A percentile compares a stretch with the other conserved stretches of the same genome.
phyloP scores from a whole-genome alignment of 805 yeast genomes.

The Saccharomycopsis capsularis region DNA sequence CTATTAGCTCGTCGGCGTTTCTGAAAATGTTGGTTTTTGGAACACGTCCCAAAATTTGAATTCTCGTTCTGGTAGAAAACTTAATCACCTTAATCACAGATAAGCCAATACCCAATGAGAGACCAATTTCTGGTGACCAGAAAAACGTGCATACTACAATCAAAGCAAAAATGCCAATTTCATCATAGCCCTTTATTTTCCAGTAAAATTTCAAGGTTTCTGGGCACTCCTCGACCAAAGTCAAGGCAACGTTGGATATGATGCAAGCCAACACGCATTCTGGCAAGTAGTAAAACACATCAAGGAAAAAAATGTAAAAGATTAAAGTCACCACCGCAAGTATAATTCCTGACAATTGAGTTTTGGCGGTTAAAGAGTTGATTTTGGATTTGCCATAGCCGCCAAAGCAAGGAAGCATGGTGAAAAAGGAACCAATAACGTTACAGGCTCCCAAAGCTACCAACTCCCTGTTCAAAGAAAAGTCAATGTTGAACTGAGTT shows the following conservation, averaged over 20 bases:
- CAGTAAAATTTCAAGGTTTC: conserved; percentile 38
- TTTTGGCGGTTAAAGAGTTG: conserved; percentile 54
- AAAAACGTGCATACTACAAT: conserved; percentile 20
- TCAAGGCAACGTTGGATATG: conserved; percentile 38
- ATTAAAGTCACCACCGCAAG: conserved; percentile 21
- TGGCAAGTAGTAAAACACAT: conserved; percentile 35
- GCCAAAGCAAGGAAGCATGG: conserved; percentile 84
- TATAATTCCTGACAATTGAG: conserved; percentile 22
- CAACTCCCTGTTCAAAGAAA: conserved; percentile 85
- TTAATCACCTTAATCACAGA: conserved; percentile 33
- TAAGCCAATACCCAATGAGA: conserved; percentile 31
- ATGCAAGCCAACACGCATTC: conserved; percentile 39
- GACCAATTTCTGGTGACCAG: conserved; percentile 37
- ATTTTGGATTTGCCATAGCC: conserved; percentile 92
- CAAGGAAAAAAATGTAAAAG: conserved; percentile 25
- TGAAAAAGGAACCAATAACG: conserved; percentile 45
- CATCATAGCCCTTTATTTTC: conserved; percentile 36
- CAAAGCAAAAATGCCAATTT: conserved; percentile 26
- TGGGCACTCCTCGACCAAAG: conserved; percentile 40
- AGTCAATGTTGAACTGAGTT: conserved; percentile 55
- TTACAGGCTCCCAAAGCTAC: conserved; percentile 83
- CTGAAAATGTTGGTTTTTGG: conserved; percentile 28
- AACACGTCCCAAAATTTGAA: conserved; percentile 39
- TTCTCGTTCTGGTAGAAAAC: conserved; percentile 37
- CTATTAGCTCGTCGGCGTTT: conserved; percentile 31